phyloP scores from a whole-genome alignment of 179 eudicot species.

The Silene noctiflora region DNA sequence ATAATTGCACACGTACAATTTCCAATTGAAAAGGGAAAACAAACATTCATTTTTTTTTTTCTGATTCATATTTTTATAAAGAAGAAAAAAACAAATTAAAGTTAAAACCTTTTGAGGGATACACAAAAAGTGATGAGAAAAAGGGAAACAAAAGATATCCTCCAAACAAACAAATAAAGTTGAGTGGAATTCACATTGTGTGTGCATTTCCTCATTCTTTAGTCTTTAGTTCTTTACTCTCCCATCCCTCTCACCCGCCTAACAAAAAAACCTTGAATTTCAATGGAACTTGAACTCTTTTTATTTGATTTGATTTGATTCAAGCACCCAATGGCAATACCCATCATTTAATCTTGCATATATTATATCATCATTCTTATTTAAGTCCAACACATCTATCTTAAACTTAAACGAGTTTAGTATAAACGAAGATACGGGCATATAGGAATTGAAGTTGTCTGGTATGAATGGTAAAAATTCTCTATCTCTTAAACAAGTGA shows the following conservation, averaged over 20 bases:
- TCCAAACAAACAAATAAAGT: background rate
- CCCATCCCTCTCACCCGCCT: conserved; percentile 9
- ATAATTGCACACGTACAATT: too few species aligned
- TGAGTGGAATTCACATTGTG: conserved; percentile 30
- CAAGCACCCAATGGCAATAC: too few species aligned
- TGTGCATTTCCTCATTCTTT: conserved; percentile 6
- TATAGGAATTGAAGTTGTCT: too few species aligned
- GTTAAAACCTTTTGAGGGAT: background rate
- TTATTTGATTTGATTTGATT: background rate
- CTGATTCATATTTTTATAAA: background rate
- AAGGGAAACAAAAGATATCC: conserved; percentile 9
- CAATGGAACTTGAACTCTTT: background rate
- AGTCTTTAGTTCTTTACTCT: background rate
- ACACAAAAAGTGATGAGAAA: conserved; percentile 17
- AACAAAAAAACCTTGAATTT: conserved; percentile 1
- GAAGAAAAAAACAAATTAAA: background rate
- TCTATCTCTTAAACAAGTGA: too few species aligned
- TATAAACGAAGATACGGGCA: too few species aligned
- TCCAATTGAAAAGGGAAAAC: background rate
- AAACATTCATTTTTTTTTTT: background rate
- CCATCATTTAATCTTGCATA: too few species aligned
- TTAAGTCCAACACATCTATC: too few species aligned
- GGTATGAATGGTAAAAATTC: too few species aligned
- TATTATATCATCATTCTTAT: too few species aligned
- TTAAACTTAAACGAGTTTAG: too few species aligned